Conservation (phyloP, 306 rosid species). For the Prunus armeniaca region DNA sequence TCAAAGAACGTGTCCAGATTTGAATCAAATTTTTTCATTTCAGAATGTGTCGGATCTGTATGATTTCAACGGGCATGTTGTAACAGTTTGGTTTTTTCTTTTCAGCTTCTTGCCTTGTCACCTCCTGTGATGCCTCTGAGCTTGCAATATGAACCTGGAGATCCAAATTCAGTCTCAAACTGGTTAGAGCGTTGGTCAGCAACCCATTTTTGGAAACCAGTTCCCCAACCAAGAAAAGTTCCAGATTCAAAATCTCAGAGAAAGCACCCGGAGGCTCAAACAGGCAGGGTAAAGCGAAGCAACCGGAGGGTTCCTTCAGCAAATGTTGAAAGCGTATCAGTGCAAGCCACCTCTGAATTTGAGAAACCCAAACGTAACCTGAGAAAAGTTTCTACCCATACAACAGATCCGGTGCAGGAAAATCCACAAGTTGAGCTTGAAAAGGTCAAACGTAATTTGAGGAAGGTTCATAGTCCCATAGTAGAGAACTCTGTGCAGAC, state of each 20-base stretch:
- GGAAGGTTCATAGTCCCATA: slow-evolving; percentile 87
- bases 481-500: slow-evolving; percentile 53
- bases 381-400: slow-evolving; percentile 63
- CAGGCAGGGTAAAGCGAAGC: slow-evolving; percentile 64
- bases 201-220: slow-evolving; percentile 76
- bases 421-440: slow-evolving; percentile 91
- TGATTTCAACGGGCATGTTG: slow-evolving; percentile 5
- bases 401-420: slow-evolving; percentile 63
- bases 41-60: not conserved
- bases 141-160: slow-evolving; percentile 63
- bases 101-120: slow-evolving; percentile 75
- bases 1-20: not conserved
- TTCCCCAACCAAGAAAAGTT: slow-evolving; percentile 70
- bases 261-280: slow-evolving; percentile 63
- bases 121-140: slow-evolving; percentile 59
- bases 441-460: slow-evolving; percentile 87
- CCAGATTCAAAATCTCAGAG: slow-evolving; percentile 59
- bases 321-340: slow-evolving; percentile 48
- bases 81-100: slow-evolving; percentile 34
- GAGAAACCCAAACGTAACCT: slow-evolving; percentile 78
- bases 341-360: slow-evolving; percentile 58
- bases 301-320: slow-evolving; percentile 58
- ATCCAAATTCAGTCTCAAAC: slow-evolving; percentile 74
- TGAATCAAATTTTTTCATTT: not conserved
- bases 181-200: slow-evolving; percentile 93